Evolutionary conservation across 2,329 filamentous ascomycete species (phyloP).

Genomic region (Xylaria sp.): DNA sequence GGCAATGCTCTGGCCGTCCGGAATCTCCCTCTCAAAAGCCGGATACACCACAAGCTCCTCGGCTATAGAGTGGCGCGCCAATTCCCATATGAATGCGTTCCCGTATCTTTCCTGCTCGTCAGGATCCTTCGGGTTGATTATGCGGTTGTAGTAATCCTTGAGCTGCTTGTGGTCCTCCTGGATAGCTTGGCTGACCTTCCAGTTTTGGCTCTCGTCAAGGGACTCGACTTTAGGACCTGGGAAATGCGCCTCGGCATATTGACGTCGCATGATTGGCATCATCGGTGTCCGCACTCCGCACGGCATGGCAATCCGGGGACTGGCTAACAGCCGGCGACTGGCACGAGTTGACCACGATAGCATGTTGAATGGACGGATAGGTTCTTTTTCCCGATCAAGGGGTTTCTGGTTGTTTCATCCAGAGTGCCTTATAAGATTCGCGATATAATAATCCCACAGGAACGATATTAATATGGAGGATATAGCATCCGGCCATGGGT

Average conservation of each 20-base stretch:
- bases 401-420: neutral
- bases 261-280: neutral
- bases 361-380: neutral
- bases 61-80: slow-evolving; percentile 46
- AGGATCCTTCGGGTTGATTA: slow-evolving; percentile 36
- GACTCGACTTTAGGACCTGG: slow-evolving; percentile 10
- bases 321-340: neutral
- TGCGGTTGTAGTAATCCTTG: slow-evolving; percentile 37
- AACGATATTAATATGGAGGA: neutral
- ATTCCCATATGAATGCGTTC: slow-evolving; percentile 49
- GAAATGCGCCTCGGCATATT: slow-evolving; percentile 9
- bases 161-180: slow-evolving; percentile 25
- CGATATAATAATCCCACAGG: neutral
- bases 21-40: slow-evolving; percentile 38
- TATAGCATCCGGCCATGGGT: neutral
- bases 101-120: slow-evolving; percentile 41
- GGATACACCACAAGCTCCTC: slow-evolving; percentile 48
- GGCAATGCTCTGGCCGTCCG: slow-evolving; percentile 35
- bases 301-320: neutral
- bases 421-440: neutral
- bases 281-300: neutral
- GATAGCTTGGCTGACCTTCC: slow-evolving; percentile 14
- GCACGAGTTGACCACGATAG: slow-evolving; percentile 2
- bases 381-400: neutral
- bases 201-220: slow-evolving; percentile 8